A percentile compares a stretch with the other conserved stretches of the same genome.
Evolutionary conservation across 345 rosid species (phyloP).

Genomic region (Aegle marmelos): DNA sequence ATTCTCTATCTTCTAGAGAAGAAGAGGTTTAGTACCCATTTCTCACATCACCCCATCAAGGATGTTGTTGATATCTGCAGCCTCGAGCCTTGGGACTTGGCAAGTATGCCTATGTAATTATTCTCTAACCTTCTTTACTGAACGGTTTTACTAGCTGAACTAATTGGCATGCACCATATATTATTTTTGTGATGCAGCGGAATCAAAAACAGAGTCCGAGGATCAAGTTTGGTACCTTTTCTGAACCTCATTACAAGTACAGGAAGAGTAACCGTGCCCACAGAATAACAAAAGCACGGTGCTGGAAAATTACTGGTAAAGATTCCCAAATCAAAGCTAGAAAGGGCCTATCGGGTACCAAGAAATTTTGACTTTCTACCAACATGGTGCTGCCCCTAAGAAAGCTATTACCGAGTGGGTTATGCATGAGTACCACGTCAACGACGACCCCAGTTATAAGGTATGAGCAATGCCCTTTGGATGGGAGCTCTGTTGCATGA

Average conservation of each 20-base stretch:
- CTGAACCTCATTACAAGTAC: too few relatives aligned
- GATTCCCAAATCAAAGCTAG: conserved; percentile 17
- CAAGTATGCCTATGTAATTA: conserved; percentile 20
- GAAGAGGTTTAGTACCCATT: conserved; percentile 16
- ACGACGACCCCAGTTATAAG: too few relatives aligned
- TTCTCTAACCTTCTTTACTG: too few relatives aligned
- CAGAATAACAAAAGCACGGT: conserved; percentile 28
- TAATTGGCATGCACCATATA: too few relatives aligned
- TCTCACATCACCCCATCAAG: background rate
- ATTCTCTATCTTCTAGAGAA: background rate
- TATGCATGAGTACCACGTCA: too few relatives aligned
- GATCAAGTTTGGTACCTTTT: conserved; percentile 40
- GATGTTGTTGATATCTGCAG: too few relatives aligned
- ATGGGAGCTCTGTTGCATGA: too few relatives aligned
- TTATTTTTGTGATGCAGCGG: background rate
- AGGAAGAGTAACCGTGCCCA: conserved; percentile 14
- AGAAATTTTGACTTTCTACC: too few relatives aligned
- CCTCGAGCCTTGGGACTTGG: conserved; percentile 26
- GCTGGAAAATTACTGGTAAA: conserved; percentile 38
- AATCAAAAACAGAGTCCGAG: background rate
- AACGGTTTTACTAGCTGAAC: too few relatives aligned
- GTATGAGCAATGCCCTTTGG: too few relatives aligned
- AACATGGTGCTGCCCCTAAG: too few relatives aligned
- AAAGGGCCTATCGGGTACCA: background rate
- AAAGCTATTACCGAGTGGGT: too few relatives aligned